These are phyloP conservation scores for Debaryomyces robertsiae DNA, from an alignment of 1,139 yeast species.

Conservation along the genomic window DNA sequence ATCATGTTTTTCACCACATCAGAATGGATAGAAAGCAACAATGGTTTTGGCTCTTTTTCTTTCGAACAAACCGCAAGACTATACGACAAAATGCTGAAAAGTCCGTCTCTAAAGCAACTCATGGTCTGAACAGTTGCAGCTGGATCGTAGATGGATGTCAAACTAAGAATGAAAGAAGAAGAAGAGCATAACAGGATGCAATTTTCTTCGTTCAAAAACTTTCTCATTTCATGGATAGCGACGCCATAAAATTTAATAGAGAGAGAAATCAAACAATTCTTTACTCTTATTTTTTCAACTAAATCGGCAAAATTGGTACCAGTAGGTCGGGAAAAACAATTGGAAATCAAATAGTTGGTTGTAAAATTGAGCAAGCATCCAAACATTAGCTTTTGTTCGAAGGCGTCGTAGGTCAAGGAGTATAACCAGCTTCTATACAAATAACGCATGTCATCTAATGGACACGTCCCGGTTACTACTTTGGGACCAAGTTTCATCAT, in stretches of 20 bases:
- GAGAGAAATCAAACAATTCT: slow-evolving; percentile 30
- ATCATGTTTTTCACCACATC: slow-evolving; percentile 41
- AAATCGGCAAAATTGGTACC: slow-evolving; percentile 16
- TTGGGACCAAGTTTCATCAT: slow-evolving; percentile 22
- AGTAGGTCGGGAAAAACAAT: slow-evolving; percentile 19
- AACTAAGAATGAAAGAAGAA: slow-evolving; percentile 42
- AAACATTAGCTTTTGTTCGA: slow-evolving; percentile 31
- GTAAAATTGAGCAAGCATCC: slow-evolving; percentile 43
- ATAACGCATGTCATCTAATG: slow-evolving; percentile 32
- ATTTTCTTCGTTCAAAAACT: slow-evolving; percentile 30
- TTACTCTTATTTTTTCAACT: slow-evolving; percentile 21
- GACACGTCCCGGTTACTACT: slow-evolving; percentile 31
- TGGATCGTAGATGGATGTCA: slow-evolving; percentile 50
- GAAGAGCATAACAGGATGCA: slow-evolving; percentile 41
- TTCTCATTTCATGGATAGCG: slow-evolving; percentile 39
- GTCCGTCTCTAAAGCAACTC: slow-evolving; percentile 46
- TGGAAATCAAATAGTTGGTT: slow-evolving; percentile 43
- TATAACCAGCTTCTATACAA: slow-evolving; percentile 40
- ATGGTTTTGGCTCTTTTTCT: slow-evolving; percentile 21
- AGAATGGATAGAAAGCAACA: slow-evolving; percentile 36
- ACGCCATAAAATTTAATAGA: slow-evolving; percentile 42
- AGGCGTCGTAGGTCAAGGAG: slow-evolving; percentile 30
- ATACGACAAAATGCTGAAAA: slow-evolving; percentile 40
- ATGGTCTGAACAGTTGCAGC: slow-evolving; percentile 45
- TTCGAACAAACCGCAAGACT: slow-evolving; percentile 28